Percentiles rank a stretch among this genome's conserved stretches.
phyloP scores from a whole-genome alignment of 2,329 filamentous ascomycete genomes.

The Trichoderma lentiforme region DNA sequence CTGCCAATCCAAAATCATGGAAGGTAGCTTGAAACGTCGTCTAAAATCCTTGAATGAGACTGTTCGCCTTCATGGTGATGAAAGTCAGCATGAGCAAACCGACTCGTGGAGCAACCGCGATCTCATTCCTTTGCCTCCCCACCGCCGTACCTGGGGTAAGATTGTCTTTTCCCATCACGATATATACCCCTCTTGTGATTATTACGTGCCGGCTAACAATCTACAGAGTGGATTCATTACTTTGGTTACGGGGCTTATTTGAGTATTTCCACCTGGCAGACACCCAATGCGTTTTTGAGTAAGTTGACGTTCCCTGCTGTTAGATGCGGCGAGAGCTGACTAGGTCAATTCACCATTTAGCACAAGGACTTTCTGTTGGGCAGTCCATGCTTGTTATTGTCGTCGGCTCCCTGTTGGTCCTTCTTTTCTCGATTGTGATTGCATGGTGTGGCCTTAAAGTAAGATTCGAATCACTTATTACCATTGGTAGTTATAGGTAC shows the following conservation, averaged over 20 bases:
- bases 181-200: fast-evolving
- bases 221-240: not conserved
- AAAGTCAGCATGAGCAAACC: not conserved
- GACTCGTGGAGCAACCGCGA: not conserved
- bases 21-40: not conserved
- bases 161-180: not conserved
- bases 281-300: not conserved
- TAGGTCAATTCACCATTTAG: not conserved
- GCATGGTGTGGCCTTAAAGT: not conserved
- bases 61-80: not conserved
- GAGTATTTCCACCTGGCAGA: not conserved
- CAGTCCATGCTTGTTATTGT: not conserved
- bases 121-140: not conserved
- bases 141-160: not conserved
- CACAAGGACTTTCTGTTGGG: not conserved
- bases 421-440: not conserved
- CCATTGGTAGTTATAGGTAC: fast-evolving
- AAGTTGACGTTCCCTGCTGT: not conserved
- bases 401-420: not conserved
- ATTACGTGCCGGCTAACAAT: not conserved
- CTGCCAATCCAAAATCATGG: not conserved
- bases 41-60: not conserved
- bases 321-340: not conserved
- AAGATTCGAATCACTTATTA: not conserved
- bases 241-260: not conserved